Base-by-base conservation (phyloP, 1,139 yeast genomes). In the Candida sojae region DNA sequence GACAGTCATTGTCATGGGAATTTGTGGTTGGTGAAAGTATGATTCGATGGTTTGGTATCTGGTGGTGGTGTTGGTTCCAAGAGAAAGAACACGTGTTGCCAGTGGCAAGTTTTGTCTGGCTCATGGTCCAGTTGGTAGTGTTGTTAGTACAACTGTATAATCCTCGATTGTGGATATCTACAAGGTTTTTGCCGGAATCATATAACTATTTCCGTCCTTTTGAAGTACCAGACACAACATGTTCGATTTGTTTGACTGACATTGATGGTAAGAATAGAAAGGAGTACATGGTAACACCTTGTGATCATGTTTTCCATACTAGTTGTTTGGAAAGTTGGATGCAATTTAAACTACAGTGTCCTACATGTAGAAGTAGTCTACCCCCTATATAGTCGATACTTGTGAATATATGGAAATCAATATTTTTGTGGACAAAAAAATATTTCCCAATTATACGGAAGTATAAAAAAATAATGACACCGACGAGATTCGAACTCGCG, bases 251-350 rank as follows among this genome's bases (percentile, higher is more conserved):
- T 69, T 91, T 91, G 97, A 81, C 78, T 51, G 80, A 82, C 13
- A 79, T 89, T 25, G 82, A 83, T 75, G 34, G 46, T 60, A 31
- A 53, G 54, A 46, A 29, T 51, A 32, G 55, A 53, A 21, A 30
- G 12, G 12, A 56, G 50, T 44, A 51, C 59, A 90, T 92, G 97
- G 83, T 91, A 1, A 90, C 98, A 0, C 97, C 98, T 1, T 92
- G 98, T 63, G 78, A 83, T 46, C 98, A 92, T 64, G 83, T 90
- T 8, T 92, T 91, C 77, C 98, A 92, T 61, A 79, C 89, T 0
- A 85, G 81, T 34, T 92, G 98, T 68, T 71, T 92, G 57, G 96
- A 89, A 61, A 83, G 80, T 56, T 92, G 98, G 98, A 90, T 92
- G 97, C 82, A 86, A 64, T 87, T 90, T 59, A 88, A 92, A 59